These are phyloP conservation scores for Candida sanyiensis DNA, from an alignment of 805 yeast species.

Conservation along the genomic window DNA sequence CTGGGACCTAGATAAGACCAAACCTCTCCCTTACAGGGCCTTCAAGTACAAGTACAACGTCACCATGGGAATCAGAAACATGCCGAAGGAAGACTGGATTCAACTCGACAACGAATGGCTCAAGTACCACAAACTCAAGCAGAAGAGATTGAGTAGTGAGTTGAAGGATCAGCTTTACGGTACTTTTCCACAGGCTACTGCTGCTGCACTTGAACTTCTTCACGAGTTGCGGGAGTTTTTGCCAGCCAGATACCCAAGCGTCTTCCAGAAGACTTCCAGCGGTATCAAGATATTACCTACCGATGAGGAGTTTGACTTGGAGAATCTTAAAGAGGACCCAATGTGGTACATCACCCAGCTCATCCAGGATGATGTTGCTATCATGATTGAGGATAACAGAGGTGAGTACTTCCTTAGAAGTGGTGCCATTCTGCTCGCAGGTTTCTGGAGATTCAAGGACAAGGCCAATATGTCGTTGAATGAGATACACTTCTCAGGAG, in stretches of 20 bases:
- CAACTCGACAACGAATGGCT: slow-evolving; percentile 64
- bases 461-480: slow-evolving; percentile 50
- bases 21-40: slow-evolving; percentile 33
- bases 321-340: slow-evolving; percentile 43
- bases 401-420: slow-evolving; percentile 54
- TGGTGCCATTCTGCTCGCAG: slow-evolving; percentile 61
- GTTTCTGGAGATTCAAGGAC: slow-evolving; percentile 64
- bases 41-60: slow-evolving; percentile 59
- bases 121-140: slow-evolving; percentile 47
- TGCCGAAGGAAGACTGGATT: slow-evolving; percentile 61
- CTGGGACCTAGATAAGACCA: slow-evolving; percentile 17
- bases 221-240: slow-evolving; percentile 47
- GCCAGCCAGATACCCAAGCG: slow-evolving; percentile 52
- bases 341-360: slow-evolving; percentile 51
- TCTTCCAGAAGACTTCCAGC: slow-evolving; percentile 31
- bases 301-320: slow-evolving; percentile 40
- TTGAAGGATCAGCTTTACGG: slow-evolving; percentile 35
- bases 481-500: slow-evolving; percentile 59
- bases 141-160: slow-evolving; percentile 45
- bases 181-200: slow-evolving; percentile 44
- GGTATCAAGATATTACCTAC: slow-evolving; percentile 39
- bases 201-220: slow-evolving; percentile 51
- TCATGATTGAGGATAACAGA: slow-evolving; percentile 54
- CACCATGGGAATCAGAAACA: slow-evolving; percentile 63
- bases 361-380: slow-evolving; percentile 62